phyloP scores from a whole-genome alignment of 176 grass and related monocot genomes.

The Saccharum officinarum region DNA sequence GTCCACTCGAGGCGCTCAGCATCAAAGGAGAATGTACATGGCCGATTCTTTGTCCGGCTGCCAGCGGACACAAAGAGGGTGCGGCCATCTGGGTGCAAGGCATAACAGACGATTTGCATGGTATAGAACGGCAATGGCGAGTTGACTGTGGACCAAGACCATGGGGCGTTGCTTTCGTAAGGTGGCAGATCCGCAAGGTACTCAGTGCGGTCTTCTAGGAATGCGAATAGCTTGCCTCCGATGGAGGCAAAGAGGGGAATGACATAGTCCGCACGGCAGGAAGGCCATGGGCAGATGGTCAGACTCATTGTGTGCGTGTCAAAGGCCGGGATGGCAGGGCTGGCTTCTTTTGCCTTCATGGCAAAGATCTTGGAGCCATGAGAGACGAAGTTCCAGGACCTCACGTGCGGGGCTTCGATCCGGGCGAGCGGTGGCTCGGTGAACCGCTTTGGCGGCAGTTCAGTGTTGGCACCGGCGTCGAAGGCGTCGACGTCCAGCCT shows the following conservation, averaged over 20 bases:
- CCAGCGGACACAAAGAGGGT: conserved; percentile 15
- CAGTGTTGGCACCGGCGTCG: neutral
- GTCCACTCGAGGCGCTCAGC: conserved; percentile 1
- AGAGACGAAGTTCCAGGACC: neutral
- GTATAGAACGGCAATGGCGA: neutral
- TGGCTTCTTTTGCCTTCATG: neutral
- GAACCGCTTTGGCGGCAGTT: neutral
- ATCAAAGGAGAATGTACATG: conserved; percentile 6
- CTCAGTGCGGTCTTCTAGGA: neutral
- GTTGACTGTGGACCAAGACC: conserved; percentile 11
- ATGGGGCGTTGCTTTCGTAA: neutral
- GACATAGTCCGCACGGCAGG: neutral
- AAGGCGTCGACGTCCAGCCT: conserved; percentile 10
- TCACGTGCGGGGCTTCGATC: neutral
- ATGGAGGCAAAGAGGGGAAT: neutral
- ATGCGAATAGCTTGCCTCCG: neutral
- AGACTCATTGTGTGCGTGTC: neutral
- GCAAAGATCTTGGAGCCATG: conserved; percentile 38
- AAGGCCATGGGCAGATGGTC: neutral
- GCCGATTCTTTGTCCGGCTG: neutral
- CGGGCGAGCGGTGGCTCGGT: conserved; percentile 8
- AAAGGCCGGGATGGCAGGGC: conserved; percentile 13
- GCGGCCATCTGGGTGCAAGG: neutral
- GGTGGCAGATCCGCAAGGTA: conserved; percentile 2
- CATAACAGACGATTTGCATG: neutral